Evolutionary conservation across 2,329 filamentous ascomycete genomes (phyloP).

Genomic region (Penicillium sp.): DNA sequence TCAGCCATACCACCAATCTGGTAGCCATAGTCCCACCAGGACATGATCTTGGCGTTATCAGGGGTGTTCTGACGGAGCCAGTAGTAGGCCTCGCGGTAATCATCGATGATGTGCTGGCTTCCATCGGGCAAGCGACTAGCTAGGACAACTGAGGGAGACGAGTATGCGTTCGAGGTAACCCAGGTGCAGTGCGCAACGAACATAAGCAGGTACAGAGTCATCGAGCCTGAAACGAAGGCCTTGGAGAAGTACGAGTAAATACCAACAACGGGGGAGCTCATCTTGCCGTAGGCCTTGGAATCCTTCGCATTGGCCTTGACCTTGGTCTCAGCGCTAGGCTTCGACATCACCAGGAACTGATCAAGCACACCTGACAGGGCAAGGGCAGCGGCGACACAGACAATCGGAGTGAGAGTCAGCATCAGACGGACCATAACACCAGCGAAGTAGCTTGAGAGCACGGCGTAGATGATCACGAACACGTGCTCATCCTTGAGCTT

Average conservation of each 20-base stretch:
- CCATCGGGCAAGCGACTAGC: slow-evolving; percentile 91
- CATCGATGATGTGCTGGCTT: slow-evolving; percentile 97
- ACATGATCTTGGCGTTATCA: slow-evolving; percentile 97
- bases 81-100: slow-evolving; percentile 98
- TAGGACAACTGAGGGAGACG: slow-evolving; percentile 93
- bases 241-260: slow-evolving; percentile 83
- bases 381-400: slow-evolving; percentile 90
- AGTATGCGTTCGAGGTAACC: slow-evolving; percentile 99
- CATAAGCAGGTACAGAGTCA: slow-evolving; percentile 79
- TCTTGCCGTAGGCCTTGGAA: slow-evolving; percentile 61
- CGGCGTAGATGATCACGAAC: slow-evolving; percentile 95
- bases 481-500: slow-evolving; percentile 93
- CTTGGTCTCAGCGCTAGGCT: slow-evolving; percentile 49
- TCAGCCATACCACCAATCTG: slow-evolving; percentile 99
- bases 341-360: slow-evolving; percentile 72
- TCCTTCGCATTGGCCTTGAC: slow-evolving; percentile 41
- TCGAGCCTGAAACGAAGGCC: slow-evolving; percentile 68
- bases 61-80: slow-evolving; percentile 98
- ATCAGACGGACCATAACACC: slow-evolving; percentile 99
- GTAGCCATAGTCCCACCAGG: slow-evolving; percentile 99
- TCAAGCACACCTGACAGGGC: slow-evolving; percentile 86
- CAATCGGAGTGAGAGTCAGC: slow-evolving; percentile 93
- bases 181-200: slow-evolving; percentile 98
- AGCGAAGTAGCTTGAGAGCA: slow-evolving; percentile 95
- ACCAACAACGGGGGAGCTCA: slow-evolving; percentile 72